These are phyloP conservation scores for Posidonia australis DNA, from an alignment of 106 monocot species.

Conservation along the genomic window DNA sequence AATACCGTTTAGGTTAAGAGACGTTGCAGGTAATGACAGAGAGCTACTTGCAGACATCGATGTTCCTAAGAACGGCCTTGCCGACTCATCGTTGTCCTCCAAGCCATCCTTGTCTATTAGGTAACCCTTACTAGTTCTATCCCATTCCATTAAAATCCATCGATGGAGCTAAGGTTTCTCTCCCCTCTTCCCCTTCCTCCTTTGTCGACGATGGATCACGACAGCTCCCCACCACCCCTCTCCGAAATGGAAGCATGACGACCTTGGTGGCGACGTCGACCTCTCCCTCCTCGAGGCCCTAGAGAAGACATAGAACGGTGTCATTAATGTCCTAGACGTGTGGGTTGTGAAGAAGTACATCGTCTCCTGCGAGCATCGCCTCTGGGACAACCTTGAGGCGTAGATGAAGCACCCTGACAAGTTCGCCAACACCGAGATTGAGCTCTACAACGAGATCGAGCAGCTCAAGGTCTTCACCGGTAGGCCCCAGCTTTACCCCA, in stretches of 20 bases:
- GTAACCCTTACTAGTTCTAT: too few relatives aligned
- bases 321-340: slow-evolving; percentile 60
- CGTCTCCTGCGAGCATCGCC: slow-evolving; percentile 90
- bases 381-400: slow-evolving; percentile 81
- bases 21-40: too few relatives aligned
- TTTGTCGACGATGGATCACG: slow-evolving; percentile 1
- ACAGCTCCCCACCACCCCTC: background rate
- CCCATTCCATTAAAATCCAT: too few relatives aligned
- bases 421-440: slow-evolving; percentile 95
- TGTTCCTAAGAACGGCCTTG: too few relatives aligned
- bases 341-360: slow-evolving; percentile 69
- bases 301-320: slow-evolving; percentile 43
- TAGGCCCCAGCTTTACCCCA: slow-evolving; percentile 75
- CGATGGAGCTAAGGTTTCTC: background rate
- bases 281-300: slow-evolving; percentile 81
- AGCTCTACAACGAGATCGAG: slow-evolving; percentile 72
- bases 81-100: too few relatives aligned
- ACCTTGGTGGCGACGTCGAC: slow-evolving; percentile 24
- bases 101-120: too few relatives aligned
- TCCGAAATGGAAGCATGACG: slow-evolving; percentile 27
- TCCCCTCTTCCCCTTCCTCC: background rate
- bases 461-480: slow-evolving; percentile 71
- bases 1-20: too few relatives aligned
- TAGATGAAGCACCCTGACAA: slow-evolving; percentile 76
- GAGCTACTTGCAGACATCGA: too few relatives aligned